These are phyloP conservation scores for Wilhelminamyces savonicus DNA, from an alignment of 805 yeast species.

Conservation along the genomic window DNA sequence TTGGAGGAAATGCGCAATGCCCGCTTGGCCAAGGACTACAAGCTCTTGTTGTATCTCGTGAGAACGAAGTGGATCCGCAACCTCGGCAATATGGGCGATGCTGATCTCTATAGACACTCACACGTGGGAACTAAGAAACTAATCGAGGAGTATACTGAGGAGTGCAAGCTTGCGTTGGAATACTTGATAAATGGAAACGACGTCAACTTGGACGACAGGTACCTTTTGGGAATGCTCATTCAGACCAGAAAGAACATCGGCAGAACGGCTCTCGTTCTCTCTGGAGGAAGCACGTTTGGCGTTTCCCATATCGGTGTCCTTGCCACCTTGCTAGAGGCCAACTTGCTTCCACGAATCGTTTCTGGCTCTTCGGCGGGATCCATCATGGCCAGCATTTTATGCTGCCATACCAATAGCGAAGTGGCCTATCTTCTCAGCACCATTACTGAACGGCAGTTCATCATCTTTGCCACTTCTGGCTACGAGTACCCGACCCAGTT, in stretches of 20 bases:
- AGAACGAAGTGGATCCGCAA: slow-evolving; percentile 84
- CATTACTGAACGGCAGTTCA: slow-evolving; percentile 52
- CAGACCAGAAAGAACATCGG: slow-evolving; percentile 92
- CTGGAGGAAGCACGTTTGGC: slow-evolving; percentile 96
- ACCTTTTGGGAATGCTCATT: slow-evolving; percentile 68
- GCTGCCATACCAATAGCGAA: slow-evolving; percentile 75
- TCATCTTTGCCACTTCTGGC: slow-evolving; percentile 49
- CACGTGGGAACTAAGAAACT: slow-evolving; percentile 80
- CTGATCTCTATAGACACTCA: slow-evolving; percentile 68
- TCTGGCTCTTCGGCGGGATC: slow-evolving; percentile 97
- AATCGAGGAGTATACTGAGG: slow-evolving; percentile 77
- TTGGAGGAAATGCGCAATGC: slow-evolving; percentile 55
- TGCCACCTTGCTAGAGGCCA: slow-evolving; percentile 66
- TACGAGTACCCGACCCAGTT: slow-evolving; percentile 15
- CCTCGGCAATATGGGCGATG: slow-evolving; percentile 81
- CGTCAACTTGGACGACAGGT: slow-evolving; percentile 54
- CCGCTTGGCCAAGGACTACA: slow-evolving; percentile 50
- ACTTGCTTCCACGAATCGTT: slow-evolving; percentile 76
- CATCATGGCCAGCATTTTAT: slow-evolving; percentile 82
- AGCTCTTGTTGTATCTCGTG: slow-evolving; percentile 61
- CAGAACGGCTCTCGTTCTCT: slow-evolving; percentile 85
- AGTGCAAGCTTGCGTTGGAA: slow-evolving; percentile 51
- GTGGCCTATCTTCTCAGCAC: slow-evolving; percentile 49
- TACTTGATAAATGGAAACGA: slow-evolving; percentile 32
- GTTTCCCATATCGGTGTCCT: slow-evolving; percentile 89